These are phyloP conservation scores for Durotheca rogersii DNA, from an alignment of 495 filamentous ascomycete genomes.

Conservation along the genomic window DNA sequence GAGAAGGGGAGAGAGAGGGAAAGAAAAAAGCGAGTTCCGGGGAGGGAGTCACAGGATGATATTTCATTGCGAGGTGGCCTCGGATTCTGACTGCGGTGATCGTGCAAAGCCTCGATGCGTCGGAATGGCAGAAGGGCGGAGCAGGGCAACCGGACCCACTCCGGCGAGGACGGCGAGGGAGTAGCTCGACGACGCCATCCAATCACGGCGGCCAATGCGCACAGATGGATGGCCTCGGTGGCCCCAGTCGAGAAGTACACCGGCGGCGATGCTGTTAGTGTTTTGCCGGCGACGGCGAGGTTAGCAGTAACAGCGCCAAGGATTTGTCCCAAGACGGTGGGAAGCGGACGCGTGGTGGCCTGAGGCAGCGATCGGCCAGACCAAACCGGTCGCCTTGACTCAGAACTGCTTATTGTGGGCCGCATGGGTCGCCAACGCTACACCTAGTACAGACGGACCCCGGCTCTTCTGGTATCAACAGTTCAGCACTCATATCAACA, in stretches of 20 bases:
- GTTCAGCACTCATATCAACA: no score
- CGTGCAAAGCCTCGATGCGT: conserved; percentile 33
- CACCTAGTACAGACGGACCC: no score
- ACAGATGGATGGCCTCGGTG: not conserved
- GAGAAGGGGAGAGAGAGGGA: conserved; percentile 34
- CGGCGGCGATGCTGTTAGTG: conserved; percentile 6
- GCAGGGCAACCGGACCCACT: conserved; percentile 27
- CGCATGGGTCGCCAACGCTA: no score
- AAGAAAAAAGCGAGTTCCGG: conserved; percentile 27
- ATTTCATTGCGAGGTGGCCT: conserved; percentile 49
- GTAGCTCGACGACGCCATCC: conserved; percentile 7
- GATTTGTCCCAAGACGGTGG: conserved; percentile 1
- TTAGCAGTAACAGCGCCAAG: conserved; percentile 8
- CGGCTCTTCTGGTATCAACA: no score
- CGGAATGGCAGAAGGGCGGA: conserved; percentile 30
- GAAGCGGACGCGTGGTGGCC: conserved; percentile 13
- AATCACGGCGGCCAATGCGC: conserved; percentile 6
- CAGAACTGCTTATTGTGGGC: no score
- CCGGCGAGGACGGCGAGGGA: conserved; percentile 16
- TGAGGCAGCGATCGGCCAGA: conserved; percentile 30
- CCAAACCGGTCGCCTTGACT: conserved; percentile 28
- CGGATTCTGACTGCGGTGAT: no score
- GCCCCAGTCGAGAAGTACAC: conserved; percentile 10
- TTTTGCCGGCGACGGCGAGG: not conserved
- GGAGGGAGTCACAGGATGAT: conserved; percentile 52